Conservation (phyloP, 2,329 filamentous ascomycete genomes). For the Alternaria sp. region DNA sequence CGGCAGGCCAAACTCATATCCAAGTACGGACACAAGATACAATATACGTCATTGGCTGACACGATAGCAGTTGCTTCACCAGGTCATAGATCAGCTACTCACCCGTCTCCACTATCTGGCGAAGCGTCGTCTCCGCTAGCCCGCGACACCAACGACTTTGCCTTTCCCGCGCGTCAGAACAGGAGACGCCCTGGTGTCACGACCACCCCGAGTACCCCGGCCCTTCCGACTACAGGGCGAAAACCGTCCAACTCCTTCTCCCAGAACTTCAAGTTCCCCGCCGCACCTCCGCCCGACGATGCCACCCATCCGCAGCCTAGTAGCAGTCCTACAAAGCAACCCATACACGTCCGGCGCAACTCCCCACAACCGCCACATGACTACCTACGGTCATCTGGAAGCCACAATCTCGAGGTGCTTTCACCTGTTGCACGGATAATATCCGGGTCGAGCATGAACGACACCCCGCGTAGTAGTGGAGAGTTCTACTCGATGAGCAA, state of each 20-base stretch:
- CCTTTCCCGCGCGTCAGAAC: conserved; percentile 38
- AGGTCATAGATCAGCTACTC: conserved; percentile 39
- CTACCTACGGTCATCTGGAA: conserved; percentile 40
- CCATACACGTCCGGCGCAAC: conserved; percentile 37
- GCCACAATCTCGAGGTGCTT: conserved; percentile 60
- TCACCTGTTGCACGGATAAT: conserved; percentile 72
- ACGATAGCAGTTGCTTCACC: conserved; percentile 35
- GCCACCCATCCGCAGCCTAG: conserved; percentile 34
- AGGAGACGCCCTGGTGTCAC: conserved; percentile 38
- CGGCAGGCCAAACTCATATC: conserved; percentile 45
- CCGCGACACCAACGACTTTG: conserved; percentile 34
- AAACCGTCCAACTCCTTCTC: conserved; percentile 52
- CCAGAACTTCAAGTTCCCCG: conserved; percentile 65
- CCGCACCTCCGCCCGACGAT: conserved; percentile 46
- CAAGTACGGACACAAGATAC: conserved; percentile 27
- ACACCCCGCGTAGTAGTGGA: conserved; percentile 87
- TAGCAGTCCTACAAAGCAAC: conserved; percentile 46
- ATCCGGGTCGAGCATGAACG: conserved; percentile 74
- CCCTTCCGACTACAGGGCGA: conserved; percentile 45
- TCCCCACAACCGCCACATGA: conserved; percentile 31
- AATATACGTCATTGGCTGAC: conserved; percentile 22
- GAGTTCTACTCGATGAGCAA: conserved; percentile 97
- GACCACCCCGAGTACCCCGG: conserved; percentile 51
- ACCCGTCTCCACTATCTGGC: conserved; percentile 53
- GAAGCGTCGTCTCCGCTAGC: conserved; percentile 45